phyloP scores from a whole-genome alignment of 1,284 basidiomycete species.

The Anthracocystis setariae region DNA sequence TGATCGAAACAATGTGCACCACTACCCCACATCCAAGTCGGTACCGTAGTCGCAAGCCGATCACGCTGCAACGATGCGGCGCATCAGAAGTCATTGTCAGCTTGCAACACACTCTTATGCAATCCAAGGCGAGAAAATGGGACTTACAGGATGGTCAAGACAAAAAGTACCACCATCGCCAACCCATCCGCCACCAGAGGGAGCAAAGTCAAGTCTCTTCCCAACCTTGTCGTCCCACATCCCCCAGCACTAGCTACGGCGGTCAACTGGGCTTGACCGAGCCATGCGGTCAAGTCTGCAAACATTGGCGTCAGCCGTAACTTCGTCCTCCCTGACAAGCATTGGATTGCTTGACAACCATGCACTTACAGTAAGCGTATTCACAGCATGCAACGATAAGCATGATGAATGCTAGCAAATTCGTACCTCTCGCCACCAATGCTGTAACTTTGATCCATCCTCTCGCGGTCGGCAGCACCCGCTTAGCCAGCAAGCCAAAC shows the following conservation, averaged over 20 bases:
- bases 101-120: neutral
- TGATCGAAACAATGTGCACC: slow-evolving; percentile 20
- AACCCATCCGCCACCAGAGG: slow-evolving; percentile 32
- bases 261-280: slow-evolving; percentile 12
- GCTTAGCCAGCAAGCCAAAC: slow-evolving; percentile 31
- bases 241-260: neutral
- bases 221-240: slow-evolving; percentile 21
- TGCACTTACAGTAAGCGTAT: slow-evolving; percentile 27
- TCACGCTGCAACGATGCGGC: slow-evolving; percentile 5
- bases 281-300: slow-evolving; percentile 18
- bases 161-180: slow-evolving; percentile 16
- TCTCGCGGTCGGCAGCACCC: slow-evolving; percentile 8
- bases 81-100: neutral
- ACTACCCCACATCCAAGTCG: slow-evolving; percentile 11
- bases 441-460: slow-evolving; percentile 24
- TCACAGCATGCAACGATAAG: slow-evolving; percentile 23
- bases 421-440: slow-evolving; percentile 16
- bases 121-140: neutral
- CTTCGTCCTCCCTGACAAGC: too few species aligned
- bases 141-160: slow-evolving; percentile 28
- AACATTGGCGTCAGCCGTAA: too few species aligned
- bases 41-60: slow-evolving; percentile 23
- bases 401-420: slow-evolving; percentile 34
- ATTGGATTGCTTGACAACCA: too few species aligned
- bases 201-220: slow-evolving; percentile 29